These are phyloP conservation scores for Penicillium janthinellum DNA, from an alignment of 2,329 filamentous ascomycete species.

Conservation along the genomic window DNA sequence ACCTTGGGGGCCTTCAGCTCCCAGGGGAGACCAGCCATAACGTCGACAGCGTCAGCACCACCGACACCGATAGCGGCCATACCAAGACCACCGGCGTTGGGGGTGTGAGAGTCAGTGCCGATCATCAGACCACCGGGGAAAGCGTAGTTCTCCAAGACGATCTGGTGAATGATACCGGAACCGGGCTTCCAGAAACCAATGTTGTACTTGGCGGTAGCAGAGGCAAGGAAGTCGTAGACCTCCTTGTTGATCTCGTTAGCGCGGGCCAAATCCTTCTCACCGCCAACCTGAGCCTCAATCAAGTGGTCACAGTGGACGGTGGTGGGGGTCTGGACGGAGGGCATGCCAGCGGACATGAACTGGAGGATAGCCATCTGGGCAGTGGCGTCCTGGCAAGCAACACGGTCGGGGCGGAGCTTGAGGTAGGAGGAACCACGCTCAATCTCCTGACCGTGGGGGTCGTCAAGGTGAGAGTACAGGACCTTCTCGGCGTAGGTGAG, in stretches of 20 bases:
- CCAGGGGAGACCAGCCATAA: slow-evolving; percentile 94
- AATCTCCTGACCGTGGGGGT: slow-evolving; percentile 94
- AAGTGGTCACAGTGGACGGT: slow-evolving; percentile 99
- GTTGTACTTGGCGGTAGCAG: slow-evolving; percentile 97
- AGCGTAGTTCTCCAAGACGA: slow-evolving; percentile 96
- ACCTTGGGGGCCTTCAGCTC: slow-evolving; percentile 94
- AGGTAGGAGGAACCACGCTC: slow-evolving; percentile 95
- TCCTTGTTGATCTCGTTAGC: slow-evolving; percentile 97
- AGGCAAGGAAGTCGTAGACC: slow-evolving; percentile 95
- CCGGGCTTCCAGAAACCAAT: slow-evolving; percentile 99
- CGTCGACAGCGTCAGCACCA: slow-evolving; percentile 95
- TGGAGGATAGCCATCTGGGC: slow-evolving; percentile 99
- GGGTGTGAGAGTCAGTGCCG: slow-evolving; percentile 96
- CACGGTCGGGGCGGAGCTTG: slow-evolving; percentile 93
- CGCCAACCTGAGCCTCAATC: slow-evolving; percentile 95
- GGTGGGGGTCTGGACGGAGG: slow-evolving; percentile 86
- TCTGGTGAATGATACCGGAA: slow-evolving; percentile 99
- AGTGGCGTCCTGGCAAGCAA: slow-evolving; percentile 98
- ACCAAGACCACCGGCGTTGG: slow-evolving; percentile 88
- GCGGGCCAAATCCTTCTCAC: slow-evolving; percentile 87
- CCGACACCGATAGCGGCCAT: slow-evolving; percentile 98
- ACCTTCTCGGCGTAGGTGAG: slow-evolving; percentile 98
- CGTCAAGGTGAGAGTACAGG: slow-evolving; percentile 96
- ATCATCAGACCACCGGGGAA: slow-evolving; percentile 98
- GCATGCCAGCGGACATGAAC: slow-evolving; percentile 99